Evolutionary conservation across 371 early-diverging fungal species (phyloP).

Genomic region (Lichtheimia ornata): DNA sequence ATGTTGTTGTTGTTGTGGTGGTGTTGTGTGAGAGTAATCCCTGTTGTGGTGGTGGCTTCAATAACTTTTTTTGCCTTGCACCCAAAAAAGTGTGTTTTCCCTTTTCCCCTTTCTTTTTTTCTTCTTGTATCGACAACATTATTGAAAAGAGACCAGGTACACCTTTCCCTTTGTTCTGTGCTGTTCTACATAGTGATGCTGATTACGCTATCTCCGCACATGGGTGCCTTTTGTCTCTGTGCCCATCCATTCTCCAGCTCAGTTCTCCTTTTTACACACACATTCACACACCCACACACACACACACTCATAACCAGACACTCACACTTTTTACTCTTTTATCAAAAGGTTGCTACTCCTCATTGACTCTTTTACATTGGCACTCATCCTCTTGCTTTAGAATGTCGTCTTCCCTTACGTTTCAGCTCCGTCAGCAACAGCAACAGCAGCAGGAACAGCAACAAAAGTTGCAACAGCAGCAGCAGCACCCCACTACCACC

Average conservation of each 20-base stretch:
- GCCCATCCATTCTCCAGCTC: background rate
- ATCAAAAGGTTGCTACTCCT: background rate
- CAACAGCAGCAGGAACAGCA: conserved; percentile 19
- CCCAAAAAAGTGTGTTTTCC: background rate
- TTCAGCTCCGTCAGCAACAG: conserved; percentile 41
- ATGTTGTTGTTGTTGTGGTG: too few relatives aligned
- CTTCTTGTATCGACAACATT: background rate
- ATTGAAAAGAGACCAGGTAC: conserved; percentile 1
- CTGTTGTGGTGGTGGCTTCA: background rate
- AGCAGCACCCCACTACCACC: background rate
- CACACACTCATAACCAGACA: too few relatives aligned
- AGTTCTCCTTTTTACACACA: background rate
- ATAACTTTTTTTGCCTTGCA: conserved; percentile 1
- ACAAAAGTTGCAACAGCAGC: background rate
- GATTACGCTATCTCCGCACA: background rate
- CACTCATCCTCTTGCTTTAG: conserved; percentile 6
- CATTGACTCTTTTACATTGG: background rate
- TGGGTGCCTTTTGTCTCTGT: conserved; percentile 5
- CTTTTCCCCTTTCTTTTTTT: background rate
- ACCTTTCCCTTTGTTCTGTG: background rate
- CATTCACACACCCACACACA: background rate
- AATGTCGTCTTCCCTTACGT: conserved; percentile 50
- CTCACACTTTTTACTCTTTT: too few relatives aligned
- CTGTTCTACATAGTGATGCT: background rate
- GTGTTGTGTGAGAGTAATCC: too few relatives aligned